Base-by-base conservation (phyloP, 83 land plant species). In the Picea mariana region DNA sequence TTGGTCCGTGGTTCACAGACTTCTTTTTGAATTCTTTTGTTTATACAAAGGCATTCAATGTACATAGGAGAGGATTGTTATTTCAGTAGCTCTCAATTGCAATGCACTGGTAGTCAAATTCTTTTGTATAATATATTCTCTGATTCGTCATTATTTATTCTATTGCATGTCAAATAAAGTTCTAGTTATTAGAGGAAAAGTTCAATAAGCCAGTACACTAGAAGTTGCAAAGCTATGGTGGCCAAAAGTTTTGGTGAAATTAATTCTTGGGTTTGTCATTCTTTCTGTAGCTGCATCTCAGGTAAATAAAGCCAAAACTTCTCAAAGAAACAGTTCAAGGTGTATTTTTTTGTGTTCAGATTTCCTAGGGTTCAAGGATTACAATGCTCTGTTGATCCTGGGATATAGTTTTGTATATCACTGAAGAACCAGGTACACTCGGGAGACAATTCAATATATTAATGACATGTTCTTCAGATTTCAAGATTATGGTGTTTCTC, bases 51-150 rank as follows among this genome's bases (percentile, higher is more conserved):
- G 72, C 72, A 68, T 31, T 68, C 20, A 68, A 68, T 68, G 72
- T 68, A 68, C 72, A 68, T 68, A 68, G 31, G 72, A 31, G 72
- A 68, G 72, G 20, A 65, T 68, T 34, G 20, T 27, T 68, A 34
- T 68, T 26, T 27, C 31, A 26, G 17, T 67, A 38, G 71, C 71
- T 27, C 27, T 15, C 20, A 16, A 34, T 31, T 68, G 72, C 42
- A 68, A 68, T 68, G 72, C 72, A 34, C 17, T 0, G 20, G 72
- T 31, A 6, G 42, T 7, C 42, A 68, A 68, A 34, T 68, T 68
- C 72, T 31, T 68, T 68, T 52, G 72, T 68, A 68, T 31, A 68
- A 18, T 31, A 31, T 68, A 16, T 34, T 31, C 38, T 68, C 18
- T 12, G 31, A 31, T 68, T 15, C 17, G 17, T 68, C 17, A 68